Evolutionary conservation across 2,329 filamentous ascomycete genomes (phyloP).

Genomic region (Xylaria multiplex): DNA sequence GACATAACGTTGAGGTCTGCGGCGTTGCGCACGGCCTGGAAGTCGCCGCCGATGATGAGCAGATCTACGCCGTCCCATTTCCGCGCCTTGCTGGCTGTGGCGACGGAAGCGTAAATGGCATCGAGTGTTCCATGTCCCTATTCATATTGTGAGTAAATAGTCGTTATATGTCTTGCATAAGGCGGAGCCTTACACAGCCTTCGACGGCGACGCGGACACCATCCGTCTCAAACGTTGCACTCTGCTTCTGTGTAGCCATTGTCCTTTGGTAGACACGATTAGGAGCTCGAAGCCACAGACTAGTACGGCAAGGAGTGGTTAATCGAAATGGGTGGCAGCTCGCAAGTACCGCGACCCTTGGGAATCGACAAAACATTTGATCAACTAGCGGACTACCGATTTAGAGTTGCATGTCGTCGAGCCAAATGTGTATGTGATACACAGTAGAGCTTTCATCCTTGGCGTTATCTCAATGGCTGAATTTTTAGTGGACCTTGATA

Average conservation of each 20-base stretch:
- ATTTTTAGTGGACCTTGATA: slow-evolving; percentile 29
- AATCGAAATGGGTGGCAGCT: too few species aligned
- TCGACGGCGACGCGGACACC: slow-evolving; percentile 83
- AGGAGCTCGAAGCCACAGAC: neutral
- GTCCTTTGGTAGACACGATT: neutral
- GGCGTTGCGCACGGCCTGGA: slow-evolving; percentile 92
- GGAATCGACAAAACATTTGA: neutral
- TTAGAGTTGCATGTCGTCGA: too few species aligned
- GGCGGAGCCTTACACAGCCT: slow-evolving; percentile 74
- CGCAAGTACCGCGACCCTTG: too few species aligned
- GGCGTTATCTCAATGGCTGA: slow-evolving; percentile 1
- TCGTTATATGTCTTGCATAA: neutral
- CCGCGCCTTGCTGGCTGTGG: slow-evolving; percentile 73
- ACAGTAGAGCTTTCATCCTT: slow-evolving; percentile 3
- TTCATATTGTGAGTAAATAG: slow-evolving; percentile 1
- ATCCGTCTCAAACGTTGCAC: slow-evolving; percentile 17
- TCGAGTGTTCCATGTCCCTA: slow-evolving; percentile 92
- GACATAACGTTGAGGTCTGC: slow-evolving; percentile 89
- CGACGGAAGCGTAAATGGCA: slow-evolving; percentile 86
- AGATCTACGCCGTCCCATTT: slow-evolving; percentile 86
- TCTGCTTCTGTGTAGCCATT: neutral
- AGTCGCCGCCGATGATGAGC: slow-evolving; percentile 95
- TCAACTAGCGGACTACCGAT: too few species aligned
- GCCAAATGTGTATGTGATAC: neutral
- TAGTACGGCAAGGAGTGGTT: neutral